Conservation (phyloP, 2,329 filamentous ascomycete species). For the Exserohilum turcica region DNA sequence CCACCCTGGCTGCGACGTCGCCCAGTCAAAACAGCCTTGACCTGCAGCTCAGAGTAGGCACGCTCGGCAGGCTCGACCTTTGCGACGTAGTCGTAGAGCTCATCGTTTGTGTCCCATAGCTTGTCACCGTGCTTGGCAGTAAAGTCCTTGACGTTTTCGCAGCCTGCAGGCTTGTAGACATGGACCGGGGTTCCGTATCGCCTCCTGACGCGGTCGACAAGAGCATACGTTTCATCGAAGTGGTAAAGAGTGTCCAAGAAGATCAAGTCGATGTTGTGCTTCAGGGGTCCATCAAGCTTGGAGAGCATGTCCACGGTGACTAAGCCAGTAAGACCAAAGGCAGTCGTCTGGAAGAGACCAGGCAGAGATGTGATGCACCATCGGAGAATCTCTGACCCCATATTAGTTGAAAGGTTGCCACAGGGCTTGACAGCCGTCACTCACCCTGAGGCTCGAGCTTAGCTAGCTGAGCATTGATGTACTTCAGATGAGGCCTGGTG, state of each 20-base stretch:
- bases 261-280: constrained; percentile 57
- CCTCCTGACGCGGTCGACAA: constrained; percentile 70
- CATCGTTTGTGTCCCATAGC: constrained; percentile 82
- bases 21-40: constrained; percentile 89
- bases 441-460: constrained; percentile 78
- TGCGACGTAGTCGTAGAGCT: constrained; percentile 94
- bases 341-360: constrained; percentile 69
- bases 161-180: constrained; percentile 83
- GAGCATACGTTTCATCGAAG: constrained; percentile 56
- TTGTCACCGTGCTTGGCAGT: constrained; percentile 78
- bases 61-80: constrained; percentile 97
- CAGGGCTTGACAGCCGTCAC: constrained; percentile 21
- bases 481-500: constrained; percentile 84
- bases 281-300: constrained; percentile 69
- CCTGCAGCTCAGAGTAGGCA: constrained; percentile 83
- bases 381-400: constrained; percentile 72
- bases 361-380: constrained; percentile 93
- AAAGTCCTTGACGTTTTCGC: constrained; percentile 75
- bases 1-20: constrained; percentile 91
- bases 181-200: constrained; percentile 83
- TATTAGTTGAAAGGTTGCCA: constrained; percentile 30
- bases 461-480: constrained; percentile 88
- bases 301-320: constrained; percentile 70
- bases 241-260: constrained; percentile 62
- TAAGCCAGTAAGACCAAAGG: constrained; percentile 58